A percentile compares a stretch with the other conserved stretches of the same genome.
phyloP scores from a whole-genome alignment of 495 filamentous ascomycete genomes.

The Annulohypoxylon nitens region DNA sequence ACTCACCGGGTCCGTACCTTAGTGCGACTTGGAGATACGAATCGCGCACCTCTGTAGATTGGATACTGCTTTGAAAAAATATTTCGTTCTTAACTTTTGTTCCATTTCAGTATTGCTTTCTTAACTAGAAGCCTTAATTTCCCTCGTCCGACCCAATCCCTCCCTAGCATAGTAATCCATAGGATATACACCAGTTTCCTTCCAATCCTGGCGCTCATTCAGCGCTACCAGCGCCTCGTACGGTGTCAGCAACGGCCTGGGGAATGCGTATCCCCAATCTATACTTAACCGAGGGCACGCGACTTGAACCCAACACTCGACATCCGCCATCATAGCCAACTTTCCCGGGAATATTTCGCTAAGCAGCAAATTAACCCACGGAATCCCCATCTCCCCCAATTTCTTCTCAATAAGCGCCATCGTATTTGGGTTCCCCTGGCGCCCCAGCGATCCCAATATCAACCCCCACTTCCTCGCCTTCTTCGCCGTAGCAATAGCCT shows the following conservation, averaged over 20 bases:
- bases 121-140: constrained; percentile 40
- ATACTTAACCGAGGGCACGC: constrained; percentile 95
- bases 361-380: constrained; percentile 84
- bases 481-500: constrained; percentile 80
- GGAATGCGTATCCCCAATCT: constrained; percentile 98
- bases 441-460: constrained; percentile 90
- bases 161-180: constrained; percentile 99
- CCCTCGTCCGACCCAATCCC: constrained; percentile 83
- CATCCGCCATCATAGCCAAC: constrained; percentile 88
- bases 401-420: constrained; percentile 85
- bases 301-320: constrained; percentile 98
- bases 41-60: not conserved
- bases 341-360: constrained; percentile 98
- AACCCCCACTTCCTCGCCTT: constrained; percentile 90
- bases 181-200: constrained; percentile 79
- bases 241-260: constrained; percentile 87
- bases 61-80: not conserved
- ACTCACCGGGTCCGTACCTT: not conserved
- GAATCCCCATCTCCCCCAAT: constrained; percentile 74
- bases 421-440: constrained; percentile 96
- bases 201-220: constrained; percentile 82
- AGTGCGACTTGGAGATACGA: not conserved
- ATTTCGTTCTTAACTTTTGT: not conserved
- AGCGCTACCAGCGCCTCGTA: constrained; percentile 95
- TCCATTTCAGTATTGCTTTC: not conserved